Conservation (phyloP, 768 basidiomycete genomes). For the Calocybe indica region DNA sequence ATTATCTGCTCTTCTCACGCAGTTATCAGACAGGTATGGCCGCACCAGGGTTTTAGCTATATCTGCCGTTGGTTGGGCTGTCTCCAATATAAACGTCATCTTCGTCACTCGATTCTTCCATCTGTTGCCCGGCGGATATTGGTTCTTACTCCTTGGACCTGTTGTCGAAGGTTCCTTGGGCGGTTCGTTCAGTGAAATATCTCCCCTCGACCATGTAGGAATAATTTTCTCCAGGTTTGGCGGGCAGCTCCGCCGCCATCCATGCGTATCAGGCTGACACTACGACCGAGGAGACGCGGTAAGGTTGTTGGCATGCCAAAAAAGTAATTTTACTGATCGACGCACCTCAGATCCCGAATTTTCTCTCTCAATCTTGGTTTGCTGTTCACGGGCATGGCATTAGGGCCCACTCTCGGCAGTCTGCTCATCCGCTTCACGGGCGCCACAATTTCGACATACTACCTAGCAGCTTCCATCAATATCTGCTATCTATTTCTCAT, state of each 20-base stretch:
- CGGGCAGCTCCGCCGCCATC: slow-evolving; percentile 41
- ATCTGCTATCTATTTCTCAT: slow-evolving; percentile 29
- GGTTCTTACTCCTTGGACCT: slow-evolving; percentile 66
- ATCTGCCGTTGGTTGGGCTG: slow-evolving; percentile 52
- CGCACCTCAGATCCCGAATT: slow-evolving; percentile 43
- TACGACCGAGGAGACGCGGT: slow-evolving; percentile 51
- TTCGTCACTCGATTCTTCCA: slow-evolving; percentile 54
- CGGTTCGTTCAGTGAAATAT: slow-evolving; percentile 36
- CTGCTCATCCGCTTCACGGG: slow-evolving; percentile 55
- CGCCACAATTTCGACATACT: slow-evolving; percentile 63
- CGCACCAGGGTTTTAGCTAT: slow-evolving; percentile 60
- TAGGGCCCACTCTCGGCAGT: slow-evolving; percentile 72
- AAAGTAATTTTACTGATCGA: slow-evolving; percentile 2
- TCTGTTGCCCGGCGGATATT: slow-evolving; percentile 73
- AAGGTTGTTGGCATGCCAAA: slow-evolving; percentile 2
- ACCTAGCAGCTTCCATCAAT: slow-evolving; percentile 49
- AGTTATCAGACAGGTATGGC: slow-evolving; percentile 78
- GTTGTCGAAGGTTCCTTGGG: slow-evolving; percentile 67
- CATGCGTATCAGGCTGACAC: slow-evolving; percentile 73
- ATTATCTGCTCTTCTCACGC: not conserved
- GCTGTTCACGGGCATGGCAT: slow-evolving; percentile 64
- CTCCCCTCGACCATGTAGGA: slow-evolving; percentile 18
- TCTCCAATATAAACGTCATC: slow-evolving; percentile 63
- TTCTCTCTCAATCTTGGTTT: slow-evolving; percentile 67
- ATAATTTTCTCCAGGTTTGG: slow-evolving; percentile 26